Base-by-base conservation (phyloP, 345 rosid species). In the Populus nigra region DNA sequence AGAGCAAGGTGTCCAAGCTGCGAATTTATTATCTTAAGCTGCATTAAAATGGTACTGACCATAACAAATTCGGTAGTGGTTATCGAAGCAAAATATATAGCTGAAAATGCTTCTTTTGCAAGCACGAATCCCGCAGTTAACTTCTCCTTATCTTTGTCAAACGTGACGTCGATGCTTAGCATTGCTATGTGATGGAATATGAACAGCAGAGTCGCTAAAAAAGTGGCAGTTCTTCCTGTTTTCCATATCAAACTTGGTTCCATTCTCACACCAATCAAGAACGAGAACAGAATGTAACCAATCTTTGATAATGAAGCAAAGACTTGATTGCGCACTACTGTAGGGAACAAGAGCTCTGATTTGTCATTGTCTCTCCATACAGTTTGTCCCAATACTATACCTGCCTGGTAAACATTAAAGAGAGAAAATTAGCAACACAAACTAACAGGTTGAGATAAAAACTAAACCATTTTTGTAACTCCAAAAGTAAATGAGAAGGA, bases 1-100 rank as follows among this genome's bases (percentile, higher is more conserved):
- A 87, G 43, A 16, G 86, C 86, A 7, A 87, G 50, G 65, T 73
- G 82, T 16, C 89, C 89, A 9, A 87, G 23, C 65, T 75, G 78
- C 0, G 89, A 71, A 68, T 87, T 87, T 12, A 74, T 77, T 50
- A 84, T 84, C 83, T 81, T 86, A 25, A 76, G 80, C 50, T 84
- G 82, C 85, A 82, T 79, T 17, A 86, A 41, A 57, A 84, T 59
- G 22, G 74, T 57, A 20, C 82, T 84, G 10, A 81, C 81, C 12
- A 70, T 79, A 3, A 84, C 82, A 43, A 84, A 86, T 6, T 73
- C 68, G 2, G 50, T 47, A 0, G 39, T 55, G 12, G 82, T 73
- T 5, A 79, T 38, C 20, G 67, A 29, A 2, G 23, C 12, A 23
- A 73, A 41, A 45, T 68, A 73, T 25, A 45, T 8, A 31, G n/a